These are phyloP conservation scores for Pseudonitzschia delicatissima DNA, from an alignment of 108 stramenopile species.

Conservation along the genomic window DNA sequence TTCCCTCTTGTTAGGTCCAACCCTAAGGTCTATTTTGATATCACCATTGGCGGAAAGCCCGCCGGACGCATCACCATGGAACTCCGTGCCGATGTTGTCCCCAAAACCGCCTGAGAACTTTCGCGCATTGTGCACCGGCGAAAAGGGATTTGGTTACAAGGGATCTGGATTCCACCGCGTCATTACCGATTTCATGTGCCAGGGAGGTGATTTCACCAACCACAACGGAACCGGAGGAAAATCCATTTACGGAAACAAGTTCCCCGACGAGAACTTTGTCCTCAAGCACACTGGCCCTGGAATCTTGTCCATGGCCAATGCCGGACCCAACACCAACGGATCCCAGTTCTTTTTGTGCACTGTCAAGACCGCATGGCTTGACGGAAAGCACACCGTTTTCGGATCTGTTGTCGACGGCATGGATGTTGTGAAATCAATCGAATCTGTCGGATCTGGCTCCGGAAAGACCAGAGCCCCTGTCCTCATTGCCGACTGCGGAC, in stretches of 20 bases:
- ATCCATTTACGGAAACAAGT: conserved; percentile 92
- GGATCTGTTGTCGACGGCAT: conserved; percentile 85
- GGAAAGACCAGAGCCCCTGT: conserved; percentile 75
- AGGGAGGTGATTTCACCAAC: conserved; percentile 74
- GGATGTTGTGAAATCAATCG: conserved; percentile 91
- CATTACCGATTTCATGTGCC: conserved; percentile 90
- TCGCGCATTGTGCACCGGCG: conserved; percentile 75
- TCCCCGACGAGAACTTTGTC: conserved; percentile 95
- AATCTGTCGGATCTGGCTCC: conserved; percentile 71
- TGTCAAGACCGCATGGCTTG: conserved; percentile 91
- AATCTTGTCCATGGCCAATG: conserved; percentile 95
- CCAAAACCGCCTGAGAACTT: conserved; percentile 96
- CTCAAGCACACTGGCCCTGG: conserved; percentile 63
- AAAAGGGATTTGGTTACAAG: conserved; percentile 60
- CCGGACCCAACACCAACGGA: conserved; percentile 94
- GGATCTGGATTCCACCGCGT: conserved; percentile 91
- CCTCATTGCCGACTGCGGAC: conserved; percentile 77
- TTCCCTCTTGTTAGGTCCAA: conserved; percentile 30
- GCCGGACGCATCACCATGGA: conserved; percentile 89
- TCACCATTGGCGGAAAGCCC: conserved; percentile 80
- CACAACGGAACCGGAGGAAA: conserved; percentile 81
- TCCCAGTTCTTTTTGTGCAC: conserved; percentile 89
- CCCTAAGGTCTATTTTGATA: conserved; percentile 81
- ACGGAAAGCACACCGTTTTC: conserved; percentile 94
- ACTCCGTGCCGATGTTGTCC: conserved; percentile 90